Evolutionary conservation across 768 basidiomycete genomes (phyloP), one percentile per base, ranked within the genome.

Genomic region (Dioszegia crocea): DNA sequence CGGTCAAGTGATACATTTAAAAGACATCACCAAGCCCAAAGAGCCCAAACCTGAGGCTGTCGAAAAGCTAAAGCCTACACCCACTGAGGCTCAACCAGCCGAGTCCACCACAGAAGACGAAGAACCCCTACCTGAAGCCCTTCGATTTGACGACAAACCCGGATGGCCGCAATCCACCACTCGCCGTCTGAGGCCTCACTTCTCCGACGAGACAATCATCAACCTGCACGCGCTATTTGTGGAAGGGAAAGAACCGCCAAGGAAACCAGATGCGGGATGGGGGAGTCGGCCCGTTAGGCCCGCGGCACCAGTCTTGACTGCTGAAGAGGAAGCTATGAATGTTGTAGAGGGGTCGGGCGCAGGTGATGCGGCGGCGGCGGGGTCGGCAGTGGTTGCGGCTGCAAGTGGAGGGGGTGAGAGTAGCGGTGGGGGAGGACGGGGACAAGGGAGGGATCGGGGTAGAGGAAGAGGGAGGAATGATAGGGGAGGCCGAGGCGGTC

Each of bases 211-310:
- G 19, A 81, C 81, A 4, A 82, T 91, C 30, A 68, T 75, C 24
- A 79, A 84, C 36, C 76, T 97, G 38, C 90, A 87, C 73, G 78
- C 82, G 39, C 84, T 96, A 75, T 88, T 82, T 60, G 79, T 90
- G 19, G 87, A 94, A 77, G 92, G 93, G 0, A 84, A 85, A 4
- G 85, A 87, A 59, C 86, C 88, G 33, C 88, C 88, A 0, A 81
- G 85, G 59, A 80, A 83, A 40, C 85, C 84, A 61, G 89, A 92
- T 76, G 79, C 76, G 56, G 90, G 90, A 10, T 92, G 88, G 89
- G 84, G 77, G 24, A 38, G 59, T 14, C 31, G 68, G 6, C 40
- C 40, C 3, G n/a, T 29, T 3, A 46, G 39, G 31, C 27, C 61
- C 30, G 41, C 24, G 30, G 55, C 69, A 38, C 64, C 53, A 40